These are phyloP conservation scores for Rosa multiflora DNA, from an alignment of 306 rosid genomes.

Conservation along the genomic window DNA sequence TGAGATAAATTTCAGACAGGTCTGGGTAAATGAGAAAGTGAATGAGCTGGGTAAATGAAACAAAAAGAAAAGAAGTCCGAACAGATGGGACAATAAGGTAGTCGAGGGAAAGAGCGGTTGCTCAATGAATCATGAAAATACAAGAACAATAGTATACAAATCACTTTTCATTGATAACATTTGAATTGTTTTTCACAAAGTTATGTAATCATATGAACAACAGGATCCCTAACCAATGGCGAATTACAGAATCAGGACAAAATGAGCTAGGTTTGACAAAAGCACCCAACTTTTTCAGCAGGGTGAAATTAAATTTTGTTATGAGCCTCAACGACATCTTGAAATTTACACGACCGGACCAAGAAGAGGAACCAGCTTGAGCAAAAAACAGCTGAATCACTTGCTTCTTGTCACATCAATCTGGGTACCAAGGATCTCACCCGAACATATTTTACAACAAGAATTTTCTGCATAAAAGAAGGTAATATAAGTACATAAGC, in stretches of 20 bases:
- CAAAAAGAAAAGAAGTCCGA: neutral
- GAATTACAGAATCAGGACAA: slow-evolving; percentile 10
- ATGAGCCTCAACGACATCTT: slow-evolving; percentile 2
- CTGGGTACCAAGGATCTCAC: slow-evolving; percentile 3
- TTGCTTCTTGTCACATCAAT: slow-evolving; percentile 8
- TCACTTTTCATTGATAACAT: slow-evolving; percentile 17
- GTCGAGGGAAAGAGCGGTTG: neutral
- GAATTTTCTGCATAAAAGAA: slow-evolving; percentile 28
- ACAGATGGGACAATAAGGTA: neutral
- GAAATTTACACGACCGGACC: slow-evolving; percentile 6
- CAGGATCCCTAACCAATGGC: neutral
- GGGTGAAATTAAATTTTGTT: slow-evolving; percentile 11
- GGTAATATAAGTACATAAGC: slow-evolving; percentile 17
- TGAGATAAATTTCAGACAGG: neutral
- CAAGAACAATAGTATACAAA: neutral
- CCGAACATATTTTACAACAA: slow-evolving; percentile 10
- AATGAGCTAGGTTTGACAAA: neutral
- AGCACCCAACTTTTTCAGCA: neutral
- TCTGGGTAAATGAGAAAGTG: neutral
- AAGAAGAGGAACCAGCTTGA: slow-evolving; percentile 21
- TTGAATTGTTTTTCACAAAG: slow-evolving; percentile 4
- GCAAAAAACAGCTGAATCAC: slow-evolving; percentile 22
- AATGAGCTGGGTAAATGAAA: neutral
- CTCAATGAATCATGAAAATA: neutral
- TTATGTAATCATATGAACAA: slow-evolving; percentile 9